A percentile compares a stretch with the other conserved stretches of the same genome.
Conservation (phyloP, 495 filamentous ascomycete genomes). For the Podospora tetraspora region DNA sequence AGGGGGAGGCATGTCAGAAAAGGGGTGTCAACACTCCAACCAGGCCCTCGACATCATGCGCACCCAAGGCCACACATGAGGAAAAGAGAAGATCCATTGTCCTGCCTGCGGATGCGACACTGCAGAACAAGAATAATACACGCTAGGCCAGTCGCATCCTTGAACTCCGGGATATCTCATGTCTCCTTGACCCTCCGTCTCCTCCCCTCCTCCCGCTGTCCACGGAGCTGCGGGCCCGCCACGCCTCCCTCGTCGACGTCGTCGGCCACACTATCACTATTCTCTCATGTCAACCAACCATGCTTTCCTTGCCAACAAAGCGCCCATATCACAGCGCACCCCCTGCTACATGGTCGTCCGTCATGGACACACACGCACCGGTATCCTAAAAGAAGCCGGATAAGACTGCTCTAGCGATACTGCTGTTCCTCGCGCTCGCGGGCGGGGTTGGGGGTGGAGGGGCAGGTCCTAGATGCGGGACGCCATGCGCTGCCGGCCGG, state of each 20-base stretch:
- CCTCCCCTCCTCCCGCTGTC: not conserved
- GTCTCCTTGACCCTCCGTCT: not conserved
- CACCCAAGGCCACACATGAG: not conserved
- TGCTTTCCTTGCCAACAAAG: conserved; percentile 5
- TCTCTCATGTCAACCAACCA: conserved; percentile 9
- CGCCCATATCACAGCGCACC: conserved; percentile 12
- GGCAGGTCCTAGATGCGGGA: not conserved
- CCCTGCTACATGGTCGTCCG: conserved; percentile 13
- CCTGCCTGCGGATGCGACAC: not conserved
- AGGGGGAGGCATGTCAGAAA: not conserved
- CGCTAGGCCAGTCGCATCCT: not conserved
- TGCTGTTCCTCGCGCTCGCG: not conserved
- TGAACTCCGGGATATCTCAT: not conserved
- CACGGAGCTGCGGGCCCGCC: not conserved
- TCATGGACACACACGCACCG: conserved; percentile 9
- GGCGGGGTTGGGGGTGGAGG: not conserved
- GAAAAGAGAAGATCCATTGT: not conserved
- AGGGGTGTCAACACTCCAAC: not conserved
- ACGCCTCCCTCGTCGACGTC: conserved; percentile 1
- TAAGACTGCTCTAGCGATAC: conserved; percentile 20
- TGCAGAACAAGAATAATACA: not conserved
- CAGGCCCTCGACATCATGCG: not conserved
- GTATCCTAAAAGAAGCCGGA: conserved; percentile 27
- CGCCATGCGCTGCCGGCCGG: conserved; percentile 4
- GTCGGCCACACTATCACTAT: not conserved